Evolutionary conservation across 257 asterid genomes (phyloP), one percentile per base, ranked within the genome.

Genomic region (Ilex asprella): DNA sequence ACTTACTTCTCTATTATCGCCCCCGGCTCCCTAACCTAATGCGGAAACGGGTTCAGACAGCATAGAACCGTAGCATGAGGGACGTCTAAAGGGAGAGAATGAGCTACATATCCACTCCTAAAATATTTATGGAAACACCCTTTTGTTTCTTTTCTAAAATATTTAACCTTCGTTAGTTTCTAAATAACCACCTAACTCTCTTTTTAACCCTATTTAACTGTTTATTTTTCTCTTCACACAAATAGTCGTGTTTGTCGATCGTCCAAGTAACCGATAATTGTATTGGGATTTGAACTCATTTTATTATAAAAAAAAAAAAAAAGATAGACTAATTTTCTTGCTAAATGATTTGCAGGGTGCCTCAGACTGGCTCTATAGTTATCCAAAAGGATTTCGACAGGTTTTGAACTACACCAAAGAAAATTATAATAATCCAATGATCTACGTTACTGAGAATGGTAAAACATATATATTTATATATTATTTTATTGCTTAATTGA

Each of bases 401-500:
- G 72, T 77, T 39, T 30, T 77, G 9, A 2, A 16, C 0, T 50
- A 67, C 56, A 21, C 63, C 1, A 32, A 73, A 43, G 2, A 44
- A 0, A 57, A 14, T 6, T 77, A 73, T 21, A 55, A 70, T 30
- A 58, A 67, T 60, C 79, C 79, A 3, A 2, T 63, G 29, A 67
- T 73, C 57, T 77, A 63, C 58, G 70, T 77, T 9, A 73, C 79
- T 2, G 77, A 73, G 55, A 77, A 77, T 54, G 79, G 79, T 77
- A 69, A 16, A 8, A 35, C 41, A 8, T 1, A 8, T 2, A 35
- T 2, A 35, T 1, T 1, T 2, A 4, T 30, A 6, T 39, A 39
- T 5, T 39, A 39, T 5, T 6, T 13, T 10, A 56, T 2, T 14
- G 29, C 29, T 53, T 60, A 2, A 12, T 53, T 6, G 12, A n/a